Base-by-base conservation (phyloP, 148 eudicot species). In the Gaultheria prostrata region DNA sequence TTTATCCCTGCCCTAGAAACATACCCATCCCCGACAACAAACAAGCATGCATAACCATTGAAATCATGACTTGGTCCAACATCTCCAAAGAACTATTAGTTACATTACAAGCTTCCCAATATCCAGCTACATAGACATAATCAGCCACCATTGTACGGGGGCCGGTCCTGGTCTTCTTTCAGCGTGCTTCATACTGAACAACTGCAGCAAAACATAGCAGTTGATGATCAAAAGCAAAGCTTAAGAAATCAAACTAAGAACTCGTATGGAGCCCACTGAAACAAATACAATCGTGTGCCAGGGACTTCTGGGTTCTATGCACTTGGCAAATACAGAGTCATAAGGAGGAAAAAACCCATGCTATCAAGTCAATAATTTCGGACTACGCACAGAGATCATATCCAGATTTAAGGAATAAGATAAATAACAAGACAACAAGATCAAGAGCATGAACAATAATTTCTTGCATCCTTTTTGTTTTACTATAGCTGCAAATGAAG, bases 171-270 rank as follows among this genome's bases (percentile, higher is more conserved):
- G 6, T 50, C 35, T 49, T 11, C 28, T 49, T 48, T 89, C 84
- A 89, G 49, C 92, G 89, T 57, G 88, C 92, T 88, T 88, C 89
- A 46, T 89, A 89, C 84, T 87, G 89, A 67, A 89, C 88, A 84
- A 89, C 89, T 89, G 91, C 59, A 81, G 17, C 49, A 0, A 77
- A 72, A 45, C 32, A 46, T 69, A 8, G 15, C 53, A 50, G 48
- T 61, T 14, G 65, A 61, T 26, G 48, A 14, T 49, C 0, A 8
- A 11, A 10, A 26, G 21, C 6, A 83, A 1, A 15, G 9, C 53
- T 46, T 21, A 28, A 70, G 69, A 33, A 82, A 17, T 35, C 3
- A 45, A 39, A 77, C 32, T 18, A 54, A 10, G 49, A 78, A 43
- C 9, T 71, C 15, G 46, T 6, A 33, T 33, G 20, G 43, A 39